A percentile compares a stretch with the other conserved stretches of the same genome.
These are phyloP conservation scores for Tuber melanosporum DNA, from an alignment of 495 filamentous ascomycete species.

Conservation along the genomic window DNA sequence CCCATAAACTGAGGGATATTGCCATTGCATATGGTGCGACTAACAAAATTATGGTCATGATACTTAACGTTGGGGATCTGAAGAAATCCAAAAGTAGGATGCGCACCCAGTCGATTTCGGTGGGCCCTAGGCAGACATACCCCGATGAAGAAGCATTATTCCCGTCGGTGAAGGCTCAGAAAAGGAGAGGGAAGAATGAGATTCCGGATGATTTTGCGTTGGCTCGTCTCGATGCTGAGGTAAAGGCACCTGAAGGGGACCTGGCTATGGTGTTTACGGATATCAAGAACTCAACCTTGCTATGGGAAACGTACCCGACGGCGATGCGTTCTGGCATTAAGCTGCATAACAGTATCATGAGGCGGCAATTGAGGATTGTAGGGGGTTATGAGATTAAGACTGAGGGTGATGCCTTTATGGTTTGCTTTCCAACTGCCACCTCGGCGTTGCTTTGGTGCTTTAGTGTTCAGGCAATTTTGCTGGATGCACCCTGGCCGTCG, in stretches of 20 bases:
- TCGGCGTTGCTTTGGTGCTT: constrained; percentile 93
- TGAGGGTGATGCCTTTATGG: constrained; percentile 99
- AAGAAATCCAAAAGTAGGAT: constrained; percentile 68
- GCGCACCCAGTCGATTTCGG: constrained; percentile 44
- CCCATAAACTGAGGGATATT: constrained; percentile 88
- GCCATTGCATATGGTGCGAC: constrained; percentile 90
- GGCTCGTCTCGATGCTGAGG: constrained; percentile 70
- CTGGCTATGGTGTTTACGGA: constrained; percentile 95
- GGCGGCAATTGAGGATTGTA: constrained; percentile 83
- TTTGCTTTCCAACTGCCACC: constrained; percentile 91
- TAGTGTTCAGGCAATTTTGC: constrained; percentile 76
- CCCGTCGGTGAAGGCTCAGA: constrained; percentile 54
- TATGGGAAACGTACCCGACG: constrained; percentile 94
- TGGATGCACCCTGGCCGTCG: constrained; percentile 84
- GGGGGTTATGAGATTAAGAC: constrained; percentile 99
- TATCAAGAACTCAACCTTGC: constrained; percentile 93
- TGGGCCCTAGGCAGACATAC: constrained; percentile 24
- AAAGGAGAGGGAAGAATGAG: constrained; percentile 60
- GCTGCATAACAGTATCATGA: constrained; percentile 91
- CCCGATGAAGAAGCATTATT: constrained; percentile 59
- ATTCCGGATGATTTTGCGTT: constrained; percentile 65
- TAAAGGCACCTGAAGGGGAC: constrained; percentile 81
- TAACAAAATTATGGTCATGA: constrained; percentile 97
- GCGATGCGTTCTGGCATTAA: constrained; percentile 95
- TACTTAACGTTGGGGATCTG: constrained; percentile 83